Evolutionary conservation across 208 protist species (phyloP), one percentile per base, ranked within the genome.

Genomic region (Acanthamoeba sp.): DNA sequence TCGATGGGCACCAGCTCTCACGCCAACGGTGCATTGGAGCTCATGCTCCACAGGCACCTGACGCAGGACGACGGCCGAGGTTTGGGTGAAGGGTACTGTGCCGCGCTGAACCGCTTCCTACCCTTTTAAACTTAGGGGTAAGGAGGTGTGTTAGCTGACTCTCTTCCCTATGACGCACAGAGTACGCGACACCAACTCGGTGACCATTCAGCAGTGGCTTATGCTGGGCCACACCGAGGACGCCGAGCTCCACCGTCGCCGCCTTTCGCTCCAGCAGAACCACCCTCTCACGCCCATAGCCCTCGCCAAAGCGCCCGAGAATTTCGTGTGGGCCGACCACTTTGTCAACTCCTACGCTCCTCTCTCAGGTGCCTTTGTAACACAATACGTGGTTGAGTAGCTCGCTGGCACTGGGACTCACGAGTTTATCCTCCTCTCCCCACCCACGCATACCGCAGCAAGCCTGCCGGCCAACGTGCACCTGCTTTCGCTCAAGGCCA

Each of bases 31-130:
- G 50, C 36, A 24, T 32, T 96, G 36, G 95, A 96, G 59, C 50
- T 95, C 29, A 96, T 96, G 95, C n/a, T 96, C 36, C 88, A 95
- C 73, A 24, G 95, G 27, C 88, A 55, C 1, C 52, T 96, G 2
- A 1, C 50, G 5, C 42, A 82, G 16, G 95, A 96, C 91, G 95
- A 96, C 84, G 34, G 45, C 0, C 71, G 89, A 16, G 95, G 95
- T n/a, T 22, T 96, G 18, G 42, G 27, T 22, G 87, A 92, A 29
- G 87, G 57, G 71, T 82, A 82, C 69, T n/a, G n/a, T n/a, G n/a
- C n/a, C n/a, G 22, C 64, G 29, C 64, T 20, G 14, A 55, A 71
- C 20, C 29, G 27, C n/a, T 69, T 3, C 64, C 32, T 71, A 27
- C 14, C 32, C 32, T 29, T 38, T 3, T 71, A 1, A 29, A 20